Percentiles rank a stretch among this genome's conserved stretches.
phyloP scores from a whole-genome alignment of 805 yeast species.

The Ogataea pini region DNA sequence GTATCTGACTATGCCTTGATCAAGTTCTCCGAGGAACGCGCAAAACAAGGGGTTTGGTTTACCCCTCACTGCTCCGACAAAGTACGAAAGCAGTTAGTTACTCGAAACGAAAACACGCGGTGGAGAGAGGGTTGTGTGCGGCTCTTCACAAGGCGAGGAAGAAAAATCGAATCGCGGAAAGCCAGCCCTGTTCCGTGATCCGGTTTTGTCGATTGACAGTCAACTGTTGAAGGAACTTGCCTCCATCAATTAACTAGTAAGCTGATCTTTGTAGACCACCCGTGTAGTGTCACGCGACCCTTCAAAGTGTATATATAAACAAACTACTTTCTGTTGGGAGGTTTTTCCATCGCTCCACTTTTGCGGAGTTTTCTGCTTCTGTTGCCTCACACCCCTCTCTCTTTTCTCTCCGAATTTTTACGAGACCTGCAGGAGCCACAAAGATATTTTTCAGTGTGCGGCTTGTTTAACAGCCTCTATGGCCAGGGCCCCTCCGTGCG shows the following conservation, averaged over 20 bases:
- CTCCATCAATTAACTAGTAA: too few relatives aligned
- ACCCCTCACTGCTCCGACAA: constrained; percentile 5
- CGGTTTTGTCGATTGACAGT: too few relatives aligned
- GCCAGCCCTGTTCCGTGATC: not conserved
- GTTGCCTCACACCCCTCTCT: not conserved
- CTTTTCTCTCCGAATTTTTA: constrained; percentile 14
- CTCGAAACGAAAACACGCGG: constrained; percentile 12
- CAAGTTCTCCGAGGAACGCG: not conserved
- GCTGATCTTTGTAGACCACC: too few relatives aligned
- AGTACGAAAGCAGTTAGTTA: not conserved
- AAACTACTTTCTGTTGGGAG: too few relatives aligned
- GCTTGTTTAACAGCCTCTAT: constrained; percentile 9
- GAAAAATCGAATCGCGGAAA: not conserved
- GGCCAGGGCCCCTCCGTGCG: constrained; percentile 5
- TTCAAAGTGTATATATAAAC: too few relatives aligned
- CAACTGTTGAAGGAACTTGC: too few relatives aligned
- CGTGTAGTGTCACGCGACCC: too few relatives aligned
- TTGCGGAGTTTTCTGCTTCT: constrained; percentile 16
- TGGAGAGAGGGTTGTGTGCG: constrained; percentile 11
- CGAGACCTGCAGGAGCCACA: constrained; percentile 14
- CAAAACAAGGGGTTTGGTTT: not conserved
- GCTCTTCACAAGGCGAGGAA: constrained; percentile 1
- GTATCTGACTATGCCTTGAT: not conserved
- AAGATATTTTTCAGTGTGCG: constrained; percentile 11
- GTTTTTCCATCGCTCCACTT: constrained; percentile 1